Base-by-base conservation (phyloP, 129 eudicot species). In the Scalesia atractyloides region DNA sequence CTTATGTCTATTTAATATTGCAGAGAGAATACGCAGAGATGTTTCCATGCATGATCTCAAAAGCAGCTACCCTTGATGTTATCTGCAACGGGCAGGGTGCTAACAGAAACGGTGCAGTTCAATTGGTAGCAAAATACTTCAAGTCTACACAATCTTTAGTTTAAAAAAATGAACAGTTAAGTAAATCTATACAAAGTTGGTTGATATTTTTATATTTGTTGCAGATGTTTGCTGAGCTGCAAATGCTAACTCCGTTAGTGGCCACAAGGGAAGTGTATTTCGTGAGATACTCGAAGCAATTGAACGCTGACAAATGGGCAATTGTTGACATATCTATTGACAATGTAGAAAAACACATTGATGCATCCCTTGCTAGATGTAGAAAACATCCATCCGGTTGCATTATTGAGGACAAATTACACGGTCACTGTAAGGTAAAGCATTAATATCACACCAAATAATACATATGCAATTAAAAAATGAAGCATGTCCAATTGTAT, bases 381-480 rank as follows among this genome's bases (percentile, higher is more conserved):
- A 88, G 93, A 76, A 95, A 88, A 69, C 88, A 82, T 17, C 94
- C 99, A 9, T 95, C 99, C n/a, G 99, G 99, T 46, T 95, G 99
- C 86, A 86, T 95, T 80, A 82, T 95, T 4, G 88, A 91, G 72
- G 96, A 91, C 53, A 82, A 83, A 82, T 83, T 84, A 37, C 86
- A 88, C 69, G 99, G 95, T 76, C 99, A 95, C 43, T 88, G 97
- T 77, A 83, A 91, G 99, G 99, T 90, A 73, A 69, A 22, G 0
- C 39, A 46, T 9, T 0, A 66, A 5, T 56, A 34, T n/a, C 37
- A 63, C 24, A 9, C 26, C 68, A 36, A 63, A 12, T n/a, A 33
- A 36, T 53, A 53, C 36, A 11, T 7, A 41, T 71, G 64, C 70
- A 64, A 30, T 30, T 36, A 34, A 43, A 51, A 41, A 37, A 64